Conservation (phyloP, 2,329 filamentous ascomycete genomes). For the Venturia effusa region DNA sequence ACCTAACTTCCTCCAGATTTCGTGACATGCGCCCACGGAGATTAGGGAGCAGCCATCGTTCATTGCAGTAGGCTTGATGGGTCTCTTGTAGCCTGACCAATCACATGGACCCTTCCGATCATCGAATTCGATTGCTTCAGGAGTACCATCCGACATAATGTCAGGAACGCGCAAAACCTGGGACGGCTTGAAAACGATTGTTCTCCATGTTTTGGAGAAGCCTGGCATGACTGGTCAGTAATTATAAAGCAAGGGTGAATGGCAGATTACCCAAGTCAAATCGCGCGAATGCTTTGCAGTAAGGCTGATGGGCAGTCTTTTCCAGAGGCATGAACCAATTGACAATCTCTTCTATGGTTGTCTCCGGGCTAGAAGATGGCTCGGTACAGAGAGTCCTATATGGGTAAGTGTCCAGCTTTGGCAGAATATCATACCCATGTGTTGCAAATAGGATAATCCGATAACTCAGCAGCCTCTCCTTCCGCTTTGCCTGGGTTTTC, state of each 20-base stretch:
- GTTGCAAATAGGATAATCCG: constrained; percentile 27
- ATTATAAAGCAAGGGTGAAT: background rate
- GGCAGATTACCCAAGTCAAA: constrained; percentile 25
- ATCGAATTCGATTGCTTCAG: constrained; percentile 25
- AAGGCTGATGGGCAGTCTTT: constrained; percentile 24
- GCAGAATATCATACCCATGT: constrained; percentile 14
- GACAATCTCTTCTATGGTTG: constrained; percentile 19
- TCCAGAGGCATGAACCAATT: constrained; percentile 30
- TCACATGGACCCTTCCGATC: constrained; percentile 18
- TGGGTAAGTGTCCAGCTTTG: background rate
- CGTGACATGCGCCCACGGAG: constrained; percentile 47
- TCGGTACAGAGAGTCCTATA: background rate
- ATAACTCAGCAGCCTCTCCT: constrained; percentile 13
- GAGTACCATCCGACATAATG: constrained; percentile 20
- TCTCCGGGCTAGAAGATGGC: background rate
- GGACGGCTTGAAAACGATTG: constrained; percentile 24
- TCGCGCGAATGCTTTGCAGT: constrained; percentile 32
- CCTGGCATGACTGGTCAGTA: constrained; percentile 11
- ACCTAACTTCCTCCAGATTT: constrained; percentile 41
- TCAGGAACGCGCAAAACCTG: constrained; percentile 26
- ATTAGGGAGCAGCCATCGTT: constrained; percentile 51
- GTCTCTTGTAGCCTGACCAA: background rate
- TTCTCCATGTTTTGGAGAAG: constrained; percentile 29
- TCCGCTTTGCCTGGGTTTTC: constrained; percentile 17
- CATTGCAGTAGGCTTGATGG: constrained; percentile 25